Base-by-base conservation (phyloP, 164 flowering plant species). In the Vitis labrusca region DNA sequence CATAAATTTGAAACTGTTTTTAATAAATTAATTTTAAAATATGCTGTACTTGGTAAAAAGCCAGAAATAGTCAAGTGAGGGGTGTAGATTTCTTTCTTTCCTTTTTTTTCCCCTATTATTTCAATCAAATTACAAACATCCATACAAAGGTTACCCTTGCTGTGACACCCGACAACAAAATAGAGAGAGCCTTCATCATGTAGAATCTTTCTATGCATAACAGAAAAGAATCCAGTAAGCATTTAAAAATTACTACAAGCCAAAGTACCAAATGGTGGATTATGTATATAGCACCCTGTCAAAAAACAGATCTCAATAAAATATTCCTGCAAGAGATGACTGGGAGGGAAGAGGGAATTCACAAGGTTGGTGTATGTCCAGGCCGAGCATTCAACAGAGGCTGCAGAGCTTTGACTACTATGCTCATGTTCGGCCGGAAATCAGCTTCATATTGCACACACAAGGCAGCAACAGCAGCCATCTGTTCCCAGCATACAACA, bases 401-500 rank as follows among this genome's bases (percentile, higher is more conserved):
- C 72, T 87, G 91, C 44, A 87, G 87, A 23, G 89, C 89, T 75
- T 82, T 85, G 29, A 87, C 88, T 0, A 87, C 88, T 13, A 85
- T 87, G 77, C 91, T 83, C 88, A 87, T 87, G 71, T 85, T 85
- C 17, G 90, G 90, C 19, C 90, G 77, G 65, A 87, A 85, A 73
- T 87, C 86, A 62, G 91, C 83, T 82, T 87, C 91, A 56, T 82
- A 85, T 76, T 85, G 91, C 67, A 85, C 79, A 53, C 89, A 84
- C 69, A 85, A 74, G 27, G 91, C 89, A 67, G 89, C 91, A 49
- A 85, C 91, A 32, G 89, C 91, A 72, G 91, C 91, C 84, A 85
- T 70, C 91, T 88, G 83, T 61, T 61, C 52, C 12, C 62, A 69
- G 17, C 60, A 72, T 13, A 53, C 12, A 53, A 14, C 8, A 23